These are phyloP conservation scores for Suaeda aralocaspica DNA, from an alignment of 148 eudicot species.

Conservation along the genomic window DNA sequence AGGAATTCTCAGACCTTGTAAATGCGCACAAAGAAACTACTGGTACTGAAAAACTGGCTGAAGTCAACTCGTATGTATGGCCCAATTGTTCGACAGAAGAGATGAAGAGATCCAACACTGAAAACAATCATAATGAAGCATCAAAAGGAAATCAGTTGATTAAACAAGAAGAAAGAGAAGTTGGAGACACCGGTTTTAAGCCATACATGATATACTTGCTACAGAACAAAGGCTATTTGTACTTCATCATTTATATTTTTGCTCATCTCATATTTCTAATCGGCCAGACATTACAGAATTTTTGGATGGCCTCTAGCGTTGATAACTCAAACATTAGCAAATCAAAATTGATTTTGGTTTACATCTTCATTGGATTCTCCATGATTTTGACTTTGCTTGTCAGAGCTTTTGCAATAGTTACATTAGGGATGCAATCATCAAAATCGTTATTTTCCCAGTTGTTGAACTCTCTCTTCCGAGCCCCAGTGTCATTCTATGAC, in stretches of 20 bases:
- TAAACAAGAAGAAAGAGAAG: slow-evolving; percentile 73
- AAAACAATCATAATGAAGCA: slow-evolving; percentile 25
- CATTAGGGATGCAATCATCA: slow-evolving; percentile 65
- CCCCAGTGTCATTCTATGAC: slow-evolving; percentile 91
- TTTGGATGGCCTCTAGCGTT: slow-evolving; percentile 93
- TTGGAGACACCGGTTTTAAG: slow-evolving; percentile 72
- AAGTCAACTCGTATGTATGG: slow-evolving; percentile 29
- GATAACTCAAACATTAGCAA: slow-evolving; percentile 53
- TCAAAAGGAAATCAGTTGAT: slow-evolving; percentile 56
- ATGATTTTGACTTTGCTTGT: slow-evolving; percentile 38
- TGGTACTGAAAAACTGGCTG: slow-evolving; percentile 51
- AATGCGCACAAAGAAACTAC: slow-evolving; percentile 90
- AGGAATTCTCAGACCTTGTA: slow-evolving; percentile 62
- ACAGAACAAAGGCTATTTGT: slow-evolving; percentile 56
- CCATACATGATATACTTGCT: slow-evolving; percentile 63
- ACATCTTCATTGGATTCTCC: slow-evolving; percentile 55
- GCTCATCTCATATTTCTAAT: slow-evolving; percentile 42
- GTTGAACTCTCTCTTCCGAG: slow-evolving; percentile 67
- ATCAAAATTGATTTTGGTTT: slow-evolving; percentile 53
- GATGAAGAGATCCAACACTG: slow-evolving; percentile 26
- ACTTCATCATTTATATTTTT: slow-evolving; percentile 44
- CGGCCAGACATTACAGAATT: slow-evolving; percentile 65
- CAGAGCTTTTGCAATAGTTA: slow-evolving; percentile 49
- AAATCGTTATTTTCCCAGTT: slow-evolving; percentile 64
- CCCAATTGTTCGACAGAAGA: slow-evolving; percentile 32